Conservation (phyloP, 441 rosid species). For the Adansonia grandidieri region DNA sequence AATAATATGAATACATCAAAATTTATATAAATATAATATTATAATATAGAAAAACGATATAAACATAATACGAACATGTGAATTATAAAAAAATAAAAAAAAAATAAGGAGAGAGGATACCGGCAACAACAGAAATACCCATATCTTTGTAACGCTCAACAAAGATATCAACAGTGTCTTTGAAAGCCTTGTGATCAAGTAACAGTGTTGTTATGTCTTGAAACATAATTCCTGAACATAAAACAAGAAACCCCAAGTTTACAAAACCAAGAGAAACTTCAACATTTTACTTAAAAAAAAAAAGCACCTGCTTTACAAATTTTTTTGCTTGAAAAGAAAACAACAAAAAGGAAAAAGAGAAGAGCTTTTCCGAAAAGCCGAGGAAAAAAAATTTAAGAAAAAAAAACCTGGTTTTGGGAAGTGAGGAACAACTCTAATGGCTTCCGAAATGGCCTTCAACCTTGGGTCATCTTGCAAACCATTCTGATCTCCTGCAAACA, state of each 20-base stretch:
- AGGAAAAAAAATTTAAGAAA: background rate
- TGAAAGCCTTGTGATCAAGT: conserved; percentile 79
- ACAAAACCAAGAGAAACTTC: background rate
- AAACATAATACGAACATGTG: background rate
- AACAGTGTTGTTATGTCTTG: conserved; percentile 85
- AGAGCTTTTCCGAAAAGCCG: background rate
- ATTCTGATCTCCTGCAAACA: conserved; percentile 78
- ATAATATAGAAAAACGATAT: too few relatives aligned
- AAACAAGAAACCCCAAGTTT: background rate
- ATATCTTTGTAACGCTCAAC: conserved; percentile 84
- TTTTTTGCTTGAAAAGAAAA: background rate
- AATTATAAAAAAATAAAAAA: background rate
- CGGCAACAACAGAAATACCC: conserved; percentile 86
- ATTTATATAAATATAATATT: background rate
- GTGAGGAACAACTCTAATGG: conserved; percentile 90
- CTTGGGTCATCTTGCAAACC: conserved; percentile 76
- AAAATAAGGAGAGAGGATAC: conserved; percentile 29
- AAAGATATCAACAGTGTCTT: conserved; percentile 75
- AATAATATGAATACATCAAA: background rate
- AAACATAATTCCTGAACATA: conserved; percentile 75
- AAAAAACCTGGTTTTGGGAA: conserved; percentile 77
- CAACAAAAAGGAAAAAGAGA: background rate
- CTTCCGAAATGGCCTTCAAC: conserved; percentile 69
- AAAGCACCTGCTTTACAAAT: background rate
- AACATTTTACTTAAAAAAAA: conserved; percentile 6